A percentile compares a stretch with the other conserved stretches of the same genome.
Conservation (phyloP, 257 asterid species). For the Leptodermis oblonga region DNA sequence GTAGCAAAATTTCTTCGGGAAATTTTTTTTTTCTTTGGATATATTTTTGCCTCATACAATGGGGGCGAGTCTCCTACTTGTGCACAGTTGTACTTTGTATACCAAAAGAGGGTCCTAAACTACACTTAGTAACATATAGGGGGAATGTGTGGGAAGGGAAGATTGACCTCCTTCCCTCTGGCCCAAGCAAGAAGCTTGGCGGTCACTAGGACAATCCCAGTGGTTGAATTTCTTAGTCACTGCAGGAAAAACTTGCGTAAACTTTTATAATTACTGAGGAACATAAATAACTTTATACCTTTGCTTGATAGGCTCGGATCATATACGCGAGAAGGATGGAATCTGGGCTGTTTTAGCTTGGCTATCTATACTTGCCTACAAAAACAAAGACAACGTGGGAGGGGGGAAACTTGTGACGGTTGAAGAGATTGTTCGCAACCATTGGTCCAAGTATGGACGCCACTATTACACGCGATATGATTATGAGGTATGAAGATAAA, state of each 20-base stretch:
- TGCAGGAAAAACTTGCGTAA: background rate
- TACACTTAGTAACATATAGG: too few relatives aligned
- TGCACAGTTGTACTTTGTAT: too few relatives aligned
- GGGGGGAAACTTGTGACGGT: conserved; percentile 77
- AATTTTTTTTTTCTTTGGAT: too few relatives aligned
- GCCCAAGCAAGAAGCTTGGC: too few relatives aligned
- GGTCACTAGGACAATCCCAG: too few relatives aligned
- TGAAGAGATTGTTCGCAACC: conserved; percentile 94
- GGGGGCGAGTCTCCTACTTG: too few relatives aligned
- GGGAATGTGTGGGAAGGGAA: too few relatives aligned
- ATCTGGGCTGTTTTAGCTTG: conserved; percentile 99
- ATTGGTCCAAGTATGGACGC: conserved; percentile 92
- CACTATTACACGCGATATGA: conserved; percentile 97
- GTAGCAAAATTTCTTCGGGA: background rate
- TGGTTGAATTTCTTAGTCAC: background rate
- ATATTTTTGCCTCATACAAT: too few relatives aligned
- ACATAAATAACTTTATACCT: background rate
- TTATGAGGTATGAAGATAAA: conserved; percentile 57
- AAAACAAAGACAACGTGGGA: conserved; percentile 70
- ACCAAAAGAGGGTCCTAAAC: too few relatives aligned
- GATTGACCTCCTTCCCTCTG: too few relatives aligned
- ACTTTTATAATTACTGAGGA: background rate
- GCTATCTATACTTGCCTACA: conserved; percentile 86
- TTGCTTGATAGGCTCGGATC: conserved; percentile 77
- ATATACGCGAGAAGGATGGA: conserved; percentile 97